Conservation (phyloP, 1,284 basidiomycete genomes). For the Marasmius fiardii region DNA sequence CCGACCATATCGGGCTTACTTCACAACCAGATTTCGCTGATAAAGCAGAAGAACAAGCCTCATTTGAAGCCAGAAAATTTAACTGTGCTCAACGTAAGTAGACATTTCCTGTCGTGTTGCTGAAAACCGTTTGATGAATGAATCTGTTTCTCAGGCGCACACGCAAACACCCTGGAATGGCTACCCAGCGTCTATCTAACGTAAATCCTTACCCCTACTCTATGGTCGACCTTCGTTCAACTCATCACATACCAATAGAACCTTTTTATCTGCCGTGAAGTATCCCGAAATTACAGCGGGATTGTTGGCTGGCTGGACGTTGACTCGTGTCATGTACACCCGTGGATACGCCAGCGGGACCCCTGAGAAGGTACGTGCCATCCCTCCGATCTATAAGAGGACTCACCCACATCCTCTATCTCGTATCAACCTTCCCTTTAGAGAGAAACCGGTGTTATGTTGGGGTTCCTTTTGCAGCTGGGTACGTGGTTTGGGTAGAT, state of each 20-base stretch:
- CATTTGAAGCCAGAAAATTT: slow-evolving; percentile 30
- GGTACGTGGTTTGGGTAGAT: not conserved
- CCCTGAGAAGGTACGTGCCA: slow-evolving; percentile 29
- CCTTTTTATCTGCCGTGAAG: slow-evolving; percentile 37
- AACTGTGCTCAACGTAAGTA: slow-evolving; percentile 36
- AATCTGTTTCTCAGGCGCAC: slow-evolving; percentile 27
- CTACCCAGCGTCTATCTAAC: slow-evolving; percentile 24
- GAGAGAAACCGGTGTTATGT: not conserved
- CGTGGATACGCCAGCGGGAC: slow-evolving; percentile 33
- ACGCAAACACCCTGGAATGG: slow-evolving; percentile 49
- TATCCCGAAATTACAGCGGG: slow-evolving; percentile 37
- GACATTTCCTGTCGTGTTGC: not conserved
- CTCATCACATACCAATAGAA: slow-evolving; percentile 15
- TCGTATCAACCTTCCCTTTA: not conserved
- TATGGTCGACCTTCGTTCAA: no score
- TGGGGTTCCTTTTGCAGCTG: not conserved
- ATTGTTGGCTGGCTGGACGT: slow-evolving; percentile 35
- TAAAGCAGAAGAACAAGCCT: slow-evolving; percentile 34
- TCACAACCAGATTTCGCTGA: slow-evolving; percentile 39
- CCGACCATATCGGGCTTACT: not conserved
- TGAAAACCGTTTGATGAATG: not conserved
- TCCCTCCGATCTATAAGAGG: not conserved
- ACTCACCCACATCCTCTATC: not conserved
- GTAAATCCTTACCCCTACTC: slow-evolving; percentile 12
- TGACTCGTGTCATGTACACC: slow-evolving; percentile 37